These are phyloP conservation scores for Chlorella ohadii DNA, from an alignment of 139 green algal species.

Conservation along the genomic window DNA sequence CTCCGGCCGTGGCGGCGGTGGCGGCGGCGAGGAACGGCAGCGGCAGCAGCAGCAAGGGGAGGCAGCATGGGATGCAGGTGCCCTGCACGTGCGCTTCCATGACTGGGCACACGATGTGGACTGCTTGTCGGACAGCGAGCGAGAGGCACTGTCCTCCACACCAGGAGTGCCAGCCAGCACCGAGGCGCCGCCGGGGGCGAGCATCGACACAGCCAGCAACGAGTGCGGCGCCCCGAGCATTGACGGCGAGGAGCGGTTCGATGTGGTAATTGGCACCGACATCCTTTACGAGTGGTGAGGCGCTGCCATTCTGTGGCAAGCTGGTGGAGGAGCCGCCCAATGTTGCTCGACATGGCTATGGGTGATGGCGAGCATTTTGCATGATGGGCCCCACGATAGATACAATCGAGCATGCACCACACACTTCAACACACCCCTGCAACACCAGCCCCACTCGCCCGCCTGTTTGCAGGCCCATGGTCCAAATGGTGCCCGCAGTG, in stretches of 20 bases:
- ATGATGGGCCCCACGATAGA: no score
- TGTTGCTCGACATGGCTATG: no score
- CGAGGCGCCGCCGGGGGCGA: neutral
- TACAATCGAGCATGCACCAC: no score
- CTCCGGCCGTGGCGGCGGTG: neutral
- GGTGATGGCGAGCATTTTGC: no score
- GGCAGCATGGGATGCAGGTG: constrained; percentile 1
- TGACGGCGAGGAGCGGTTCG: constrained; percentile 48
- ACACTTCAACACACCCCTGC: no score
- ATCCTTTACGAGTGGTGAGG: constrained; percentile 80
- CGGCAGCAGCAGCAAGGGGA: neutral
- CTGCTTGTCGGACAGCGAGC: neutral
- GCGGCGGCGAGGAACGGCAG: neutral
- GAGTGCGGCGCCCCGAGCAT: constrained; percentile 33
- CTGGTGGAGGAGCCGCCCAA: no score
- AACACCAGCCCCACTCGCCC: neutral
- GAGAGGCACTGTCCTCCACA: neutral
- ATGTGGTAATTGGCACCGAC: constrained; percentile 77
- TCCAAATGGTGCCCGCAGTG: constrained; percentile 58
- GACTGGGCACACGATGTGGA: constrained; percentile 62
- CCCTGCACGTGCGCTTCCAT: constrained; percentile 66
- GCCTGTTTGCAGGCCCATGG: constrained; percentile 20
- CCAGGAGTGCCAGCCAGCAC: neutral
- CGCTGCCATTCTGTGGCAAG: no score
- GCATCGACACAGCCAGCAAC: constrained; percentile 15